Evolutionary conservation across 345 rosid genomes (phyloP).

Genomic region (Camelina neglecta): DNA sequence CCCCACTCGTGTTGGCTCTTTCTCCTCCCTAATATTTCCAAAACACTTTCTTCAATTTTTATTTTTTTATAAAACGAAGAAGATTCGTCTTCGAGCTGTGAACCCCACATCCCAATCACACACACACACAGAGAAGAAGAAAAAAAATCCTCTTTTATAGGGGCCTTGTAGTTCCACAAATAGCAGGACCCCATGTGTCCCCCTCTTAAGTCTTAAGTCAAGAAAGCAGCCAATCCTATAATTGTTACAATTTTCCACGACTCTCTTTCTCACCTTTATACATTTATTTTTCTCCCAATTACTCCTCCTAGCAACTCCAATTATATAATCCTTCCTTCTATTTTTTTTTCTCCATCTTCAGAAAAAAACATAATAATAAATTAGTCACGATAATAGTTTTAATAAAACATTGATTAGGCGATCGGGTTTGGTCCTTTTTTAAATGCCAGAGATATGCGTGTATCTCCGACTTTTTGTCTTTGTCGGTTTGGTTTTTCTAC

Average conservation of each 20-base stretch:
- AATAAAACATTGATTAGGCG: slow-evolving; percentile 35
- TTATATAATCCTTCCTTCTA: neutral
- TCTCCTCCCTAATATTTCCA: slow-evolving; percentile 40
- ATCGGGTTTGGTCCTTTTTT: slow-evolving; percentile 34
- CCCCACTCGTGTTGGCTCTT: slow-evolving; percentile 42
- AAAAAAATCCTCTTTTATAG: slow-evolving; percentile 25
- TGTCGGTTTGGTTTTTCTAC: slow-evolving; percentile 43
- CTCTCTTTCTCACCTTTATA: slow-evolving; percentile 36
- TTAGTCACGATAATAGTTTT: slow-evolving; percentile 17
- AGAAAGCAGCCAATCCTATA: slow-evolving; percentile 47
- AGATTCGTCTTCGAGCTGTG: slow-evolving; percentile 39
- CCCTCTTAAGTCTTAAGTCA: slow-evolving; percentile 41
- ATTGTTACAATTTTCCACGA: slow-evolving; percentile 44
- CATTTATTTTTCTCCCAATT: slow-evolving; percentile 37
- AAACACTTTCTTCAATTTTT: neutral
- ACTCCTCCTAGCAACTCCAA: slow-evolving; percentile 12
- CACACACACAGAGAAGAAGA: neutral
- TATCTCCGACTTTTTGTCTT: slow-evolving; percentile 48
- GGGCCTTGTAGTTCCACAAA: slow-evolving; percentile 45
- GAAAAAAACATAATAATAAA: neutral
- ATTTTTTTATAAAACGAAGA: slow-evolving; percentile 24
- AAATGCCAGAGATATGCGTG: slow-evolving; percentile 41
- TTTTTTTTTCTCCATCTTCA: slow-evolving; percentile 11
- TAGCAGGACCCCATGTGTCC: slow-evolving; percentile 45
- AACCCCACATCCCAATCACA: slow-evolving; percentile 41